Evolutionary conservation across 805 yeast species (phyloP).

Genomic region (Sugiyamaella smithiae): DNA sequence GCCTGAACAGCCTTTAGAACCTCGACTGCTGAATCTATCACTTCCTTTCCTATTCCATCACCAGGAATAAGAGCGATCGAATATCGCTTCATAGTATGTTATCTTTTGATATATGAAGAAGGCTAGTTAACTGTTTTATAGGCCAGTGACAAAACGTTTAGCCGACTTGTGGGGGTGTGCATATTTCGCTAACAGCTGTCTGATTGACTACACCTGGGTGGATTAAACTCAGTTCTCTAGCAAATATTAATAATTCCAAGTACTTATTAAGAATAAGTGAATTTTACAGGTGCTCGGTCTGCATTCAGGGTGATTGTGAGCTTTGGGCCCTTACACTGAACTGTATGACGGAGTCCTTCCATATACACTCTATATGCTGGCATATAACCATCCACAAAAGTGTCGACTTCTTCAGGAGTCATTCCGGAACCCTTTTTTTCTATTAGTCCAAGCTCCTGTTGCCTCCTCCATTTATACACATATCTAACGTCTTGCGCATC

Average conservation of each 20-base stretch:
- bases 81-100: too few species aligned
- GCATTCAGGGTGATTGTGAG: neutral
- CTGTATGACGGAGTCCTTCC: neutral
- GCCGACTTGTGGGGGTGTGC: too few species aligned
- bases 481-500: conserved; percentile 56
- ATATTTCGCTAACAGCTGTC: too few species aligned
- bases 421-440: conserved; percentile 64
- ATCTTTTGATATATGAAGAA: too few species aligned
- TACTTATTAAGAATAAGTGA: neutral
- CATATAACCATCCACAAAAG: conserved; percentile 80
- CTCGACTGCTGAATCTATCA: conserved; percentile 17
- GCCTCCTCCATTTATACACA: conserved; percentile 75
- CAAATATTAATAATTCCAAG: neutral
- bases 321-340: neutral
- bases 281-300: neutral
- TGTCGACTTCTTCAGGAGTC: conserved; percentile 65
- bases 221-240: neutral
- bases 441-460: conserved; percentile 66
- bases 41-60: conserved; percentile 25
- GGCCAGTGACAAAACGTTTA: too few species aligned
- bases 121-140: too few species aligned
- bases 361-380: conserved; percentile 72
- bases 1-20: conserved; percentile 13
- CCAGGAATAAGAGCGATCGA: conserved; percentile 22
- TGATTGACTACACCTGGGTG: too few species aligned